A percentile compares a stretch with the other conserved stretches of the same genome.
Evolutionary conservation across 2,329 filamentous ascomycete genomes (phyloP).

Genomic region (Alternaria arborescens): DNA sequence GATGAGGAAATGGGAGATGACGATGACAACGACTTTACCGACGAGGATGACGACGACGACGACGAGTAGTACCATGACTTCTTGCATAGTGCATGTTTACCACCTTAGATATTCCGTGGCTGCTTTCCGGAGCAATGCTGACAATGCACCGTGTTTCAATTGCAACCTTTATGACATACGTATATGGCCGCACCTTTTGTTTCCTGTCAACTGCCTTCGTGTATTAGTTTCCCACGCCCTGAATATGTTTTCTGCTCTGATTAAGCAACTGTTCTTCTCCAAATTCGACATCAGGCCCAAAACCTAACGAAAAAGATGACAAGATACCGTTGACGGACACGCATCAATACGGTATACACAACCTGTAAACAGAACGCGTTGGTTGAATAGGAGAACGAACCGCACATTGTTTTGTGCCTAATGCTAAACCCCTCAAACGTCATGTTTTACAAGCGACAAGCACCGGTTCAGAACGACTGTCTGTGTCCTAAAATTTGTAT

Average conservation of each 20-base stretch:
- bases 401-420: no score
- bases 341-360: background rate
- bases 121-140: background rate
- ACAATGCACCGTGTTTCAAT: background rate
- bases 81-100: background rate
- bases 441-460: no score
- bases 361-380: background rate
- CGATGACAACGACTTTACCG: background rate
- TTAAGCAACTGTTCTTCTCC: background rate
- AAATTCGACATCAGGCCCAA: background rate
- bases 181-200: background rate
- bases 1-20: constrained; percentile 28
- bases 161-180: background rate
- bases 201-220: accelerated
- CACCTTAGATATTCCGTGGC: background rate
- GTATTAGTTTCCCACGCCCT: background rate
- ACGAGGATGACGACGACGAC: constrained; percentile 13
- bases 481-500: accelerated
- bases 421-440: no score
- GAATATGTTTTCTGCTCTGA: background rate
- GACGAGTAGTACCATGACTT: background rate
- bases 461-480: no score
- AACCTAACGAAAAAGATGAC: background rate
- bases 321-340: background rate
- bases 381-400: no score